Base-by-base conservation (phyloP, 2,329 filamentous ascomycete genomes). In the Ophiostoma perfectum region DNA sequence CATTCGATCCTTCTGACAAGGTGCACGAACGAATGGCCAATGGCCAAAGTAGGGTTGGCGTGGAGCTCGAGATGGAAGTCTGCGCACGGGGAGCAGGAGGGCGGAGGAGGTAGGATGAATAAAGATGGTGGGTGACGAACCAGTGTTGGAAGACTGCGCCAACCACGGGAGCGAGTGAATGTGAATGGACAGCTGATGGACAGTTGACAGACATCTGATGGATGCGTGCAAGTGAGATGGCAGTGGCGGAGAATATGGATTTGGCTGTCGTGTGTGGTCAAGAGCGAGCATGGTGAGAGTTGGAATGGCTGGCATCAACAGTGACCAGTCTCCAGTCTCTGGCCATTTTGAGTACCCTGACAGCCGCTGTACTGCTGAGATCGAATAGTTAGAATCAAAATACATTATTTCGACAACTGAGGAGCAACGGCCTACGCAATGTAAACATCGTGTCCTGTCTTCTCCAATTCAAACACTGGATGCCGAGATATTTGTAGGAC, bases 41-140 rank as follows among this genome's bases (percentile, higher is more conserved):
- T 45, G 42, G 42, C 9, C 9, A 45, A 11, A 36, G 49, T 55
- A 27, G 27, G 49, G 27, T 6, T 55, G 49, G 18, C 49, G 18
- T 55, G 6, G n/a, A 27, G 27, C 27, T 27, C 49, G 49, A 55
- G 18, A n/a, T 52, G 49, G 49, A 27, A 9, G 49, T 14, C 49
- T 27, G 49, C 2, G 27, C 27, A 27, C 27, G 27, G 27, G 27
- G 27, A 27, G 27, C 27, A 47, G 2, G 16, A 18, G 47, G 18
- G 11, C 4, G 49, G 49, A 55, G 49, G 49, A 11, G 18, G n/a
- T 12, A 27, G 55, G 27, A 27, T 6, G 1, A 8, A 38, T 39
- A 5, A 62, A 39, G 12, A 62, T 39, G 60, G 60, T 63, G 60
- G 60, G 60, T 42, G 60, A 63, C 60, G 60, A 63, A 7, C 39